phyloP scores from a whole-genome alignment of 495 filamentous ascomycete genomes.

The Chaetomium fimeti region DNA sequence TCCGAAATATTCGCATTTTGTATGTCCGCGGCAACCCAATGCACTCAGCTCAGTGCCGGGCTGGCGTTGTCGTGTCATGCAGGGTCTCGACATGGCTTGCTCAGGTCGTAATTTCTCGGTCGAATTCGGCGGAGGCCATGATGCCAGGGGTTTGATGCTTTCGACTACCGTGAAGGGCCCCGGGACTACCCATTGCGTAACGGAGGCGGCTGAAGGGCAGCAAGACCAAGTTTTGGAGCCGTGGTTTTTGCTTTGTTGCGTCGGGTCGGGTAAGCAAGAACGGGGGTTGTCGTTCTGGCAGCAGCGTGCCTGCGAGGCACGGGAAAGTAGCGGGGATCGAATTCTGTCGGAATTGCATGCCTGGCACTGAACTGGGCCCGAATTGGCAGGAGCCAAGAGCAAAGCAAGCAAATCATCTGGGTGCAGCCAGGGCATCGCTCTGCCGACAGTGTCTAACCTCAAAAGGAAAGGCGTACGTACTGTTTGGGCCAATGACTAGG shows the following conservation, averaged over 20 bases:
- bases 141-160: background rate
- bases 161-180: background rate
- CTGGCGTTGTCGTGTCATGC: background rate
- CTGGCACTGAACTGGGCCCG: conserved; percentile 18
- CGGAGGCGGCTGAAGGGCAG: background rate
- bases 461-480: conserved; percentile 9
- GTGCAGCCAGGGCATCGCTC: background rate
- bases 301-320: conserved; percentile 14
- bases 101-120: conserved; percentile 10
- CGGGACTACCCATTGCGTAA: background rate
- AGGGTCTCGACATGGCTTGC: conserved; percentile 7
- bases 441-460: conserved; percentile 16
- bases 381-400: conserved; percentile 22
- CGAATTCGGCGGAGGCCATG: background rate
- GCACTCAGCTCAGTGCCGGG: background rate
- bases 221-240: background rate
- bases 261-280: conserved; percentile 13
- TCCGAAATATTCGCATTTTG: too few species aligned
- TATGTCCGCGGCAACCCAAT: background rate
- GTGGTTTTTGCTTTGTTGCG: conserved; percentile 12
- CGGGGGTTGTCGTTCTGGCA: background rate
- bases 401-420: conserved; percentile 4
- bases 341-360: conserved; percentile 37
- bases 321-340: conserved; percentile 29
- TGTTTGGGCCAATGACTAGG: too few species aligned